These are phyloP conservation scores for Jackrogersella multiformis DNA, from an alignment of 495 filamentous ascomycete genomes.

Conservation along the genomic window DNA sequence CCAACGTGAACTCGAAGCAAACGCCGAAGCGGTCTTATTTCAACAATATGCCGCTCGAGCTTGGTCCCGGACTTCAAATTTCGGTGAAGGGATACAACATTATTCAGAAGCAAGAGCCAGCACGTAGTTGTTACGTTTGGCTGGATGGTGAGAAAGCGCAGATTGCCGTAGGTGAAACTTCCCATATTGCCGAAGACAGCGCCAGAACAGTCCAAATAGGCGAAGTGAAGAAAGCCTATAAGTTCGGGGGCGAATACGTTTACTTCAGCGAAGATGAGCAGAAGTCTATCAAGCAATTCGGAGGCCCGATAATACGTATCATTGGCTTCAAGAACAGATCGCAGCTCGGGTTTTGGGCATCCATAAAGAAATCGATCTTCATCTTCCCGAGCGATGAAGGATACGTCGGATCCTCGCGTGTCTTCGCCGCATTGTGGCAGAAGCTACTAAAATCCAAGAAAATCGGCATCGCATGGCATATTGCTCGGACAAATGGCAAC, in stretches of 20 bases:
- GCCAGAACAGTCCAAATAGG: slow-evolving; percentile 77
- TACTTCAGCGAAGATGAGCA: slow-evolving; percentile 86
- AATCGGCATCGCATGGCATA: slow-evolving; percentile 87
- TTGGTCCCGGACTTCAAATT: slow-evolving; percentile 85
- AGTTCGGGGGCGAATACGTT: slow-evolving; percentile 91
- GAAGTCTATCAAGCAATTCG: slow-evolving; percentile 75
- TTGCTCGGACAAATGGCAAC: slow-evolving; percentile 79
- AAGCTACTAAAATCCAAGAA: slow-evolving; percentile 82
- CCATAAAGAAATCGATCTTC: slow-evolving; percentile 83
- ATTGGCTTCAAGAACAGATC: slow-evolving; percentile 91
- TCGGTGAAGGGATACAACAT: slow-evolving; percentile 93
- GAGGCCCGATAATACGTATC: slow-evolving; percentile 82
- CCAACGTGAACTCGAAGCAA: slow-evolving; percentile 90
- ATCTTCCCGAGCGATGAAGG: slow-evolving; percentile 94
- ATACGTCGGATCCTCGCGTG: slow-evolving; percentile 87
- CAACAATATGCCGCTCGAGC: slow-evolving; percentile 82
- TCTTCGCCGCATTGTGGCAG: slow-evolving; percentile 90
- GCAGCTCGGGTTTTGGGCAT: slow-evolving; percentile 84
- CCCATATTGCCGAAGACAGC: slow-evolving; percentile 77
- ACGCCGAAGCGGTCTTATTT: slow-evolving; percentile 89
- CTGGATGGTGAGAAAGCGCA: slow-evolving; percentile 82
- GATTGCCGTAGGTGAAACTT: slow-evolving; percentile 77
- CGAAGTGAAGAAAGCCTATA: slow-evolving; percentile 92
- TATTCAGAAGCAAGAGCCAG: slow-evolving; percentile 81
- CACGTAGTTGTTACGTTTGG: slow-evolving; percentile 85